phyloP scores from a whole-genome alignment of 2,329 filamentous ascomycete species.

The Exutisphaerella laricina region DNA sequence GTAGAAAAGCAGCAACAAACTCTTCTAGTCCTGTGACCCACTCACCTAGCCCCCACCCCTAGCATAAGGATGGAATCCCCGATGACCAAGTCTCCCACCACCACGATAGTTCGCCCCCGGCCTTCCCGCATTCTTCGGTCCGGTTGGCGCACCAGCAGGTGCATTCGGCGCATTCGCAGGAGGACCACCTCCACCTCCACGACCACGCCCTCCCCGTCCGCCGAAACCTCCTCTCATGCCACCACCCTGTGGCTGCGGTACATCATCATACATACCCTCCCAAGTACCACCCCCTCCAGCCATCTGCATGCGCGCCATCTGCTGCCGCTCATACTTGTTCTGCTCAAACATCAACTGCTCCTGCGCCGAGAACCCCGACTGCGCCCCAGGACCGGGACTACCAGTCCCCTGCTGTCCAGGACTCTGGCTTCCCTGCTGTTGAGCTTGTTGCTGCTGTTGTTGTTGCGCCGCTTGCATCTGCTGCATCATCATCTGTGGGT shows the following conservation, averaged over 20 bases:
- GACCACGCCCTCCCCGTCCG: constrained; percentile 1
- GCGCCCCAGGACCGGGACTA: constrained; percentile 17
- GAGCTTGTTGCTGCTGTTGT: constrained; percentile 10
- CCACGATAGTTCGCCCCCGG: constrained; percentile 91
- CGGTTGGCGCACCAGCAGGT: constrained; percentile 82
- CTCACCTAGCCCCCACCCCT: constrained; percentile 29
- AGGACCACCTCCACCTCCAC: constrained; percentile 33
- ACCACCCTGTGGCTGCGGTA: constrained; percentile 70
- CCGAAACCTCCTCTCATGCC: constrained; percentile 34
- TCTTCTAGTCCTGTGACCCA: neutral
- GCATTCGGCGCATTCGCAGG: constrained; percentile 43
- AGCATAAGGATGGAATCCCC: constrained; percentile 73
- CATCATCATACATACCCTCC: constrained; percentile 98
- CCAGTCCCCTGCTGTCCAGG: constrained; percentile 26
- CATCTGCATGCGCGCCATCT: constrained; percentile 49
- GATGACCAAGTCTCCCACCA: constrained; percentile 67
- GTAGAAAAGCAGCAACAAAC: too few relatives aligned
- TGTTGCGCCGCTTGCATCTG: constrained; percentile 33
- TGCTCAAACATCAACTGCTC: constrained; percentile 72
- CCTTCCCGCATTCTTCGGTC: constrained; percentile 89
- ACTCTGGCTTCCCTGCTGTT: constrained; percentile 31
- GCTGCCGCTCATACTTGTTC: constrained; percentile 69
- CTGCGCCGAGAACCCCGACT: constrained; percentile 56
- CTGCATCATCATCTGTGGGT: constrained; percentile 48
- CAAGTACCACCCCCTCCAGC: constrained; percentile 57